Conservation (phyloP, 192 early-diverging fungal genomes). For the Powellomyces hirtus region DNA sequence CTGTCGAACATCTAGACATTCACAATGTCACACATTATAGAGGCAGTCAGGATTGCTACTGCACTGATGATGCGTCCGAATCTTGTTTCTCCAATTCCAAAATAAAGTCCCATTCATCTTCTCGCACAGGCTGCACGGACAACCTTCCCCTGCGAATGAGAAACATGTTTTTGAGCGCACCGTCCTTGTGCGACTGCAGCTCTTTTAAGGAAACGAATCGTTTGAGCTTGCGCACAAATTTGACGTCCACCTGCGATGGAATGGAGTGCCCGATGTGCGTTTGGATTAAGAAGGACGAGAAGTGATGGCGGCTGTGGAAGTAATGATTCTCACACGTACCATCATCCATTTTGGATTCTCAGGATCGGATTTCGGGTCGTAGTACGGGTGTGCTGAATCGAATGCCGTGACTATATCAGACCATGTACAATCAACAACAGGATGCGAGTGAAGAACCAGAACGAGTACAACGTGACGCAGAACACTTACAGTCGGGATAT, state of each 20-base stretch:
- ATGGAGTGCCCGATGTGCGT: neutral
- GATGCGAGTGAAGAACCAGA: no score
- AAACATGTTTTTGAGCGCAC: conserved; percentile 59
- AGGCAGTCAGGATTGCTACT: no score
- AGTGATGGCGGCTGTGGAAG: neutral
- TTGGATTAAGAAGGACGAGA: neutral
- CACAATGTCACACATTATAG: no score
- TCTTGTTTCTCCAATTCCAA: conserved; percentile 28
- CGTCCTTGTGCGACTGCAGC: conserved; percentile 46
- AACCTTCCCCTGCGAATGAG: conserved; percentile 71
- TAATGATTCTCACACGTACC: conserved; percentile 47
- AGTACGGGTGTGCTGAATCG: conserved; percentile 73
- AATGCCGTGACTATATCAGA: no score
- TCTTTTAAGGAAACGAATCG: conserved; percentile 65
- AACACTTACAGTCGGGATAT: conserved; percentile 70
- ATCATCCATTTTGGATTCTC: conserved; percentile 79
- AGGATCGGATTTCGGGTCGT: conserved; percentile 66
- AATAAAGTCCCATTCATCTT: conserved; percentile 69
- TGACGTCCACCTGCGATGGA: conserved; percentile 57
- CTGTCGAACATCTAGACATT: no score
- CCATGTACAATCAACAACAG: no score
- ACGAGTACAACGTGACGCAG: neutral
- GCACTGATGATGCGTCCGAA: no score
- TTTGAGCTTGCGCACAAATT: conserved; percentile 66
- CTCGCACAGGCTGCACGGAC: conserved; percentile 72